Conservation (phyloP, 139 green algal genomes). For the Chlorella sp. region DNA sequence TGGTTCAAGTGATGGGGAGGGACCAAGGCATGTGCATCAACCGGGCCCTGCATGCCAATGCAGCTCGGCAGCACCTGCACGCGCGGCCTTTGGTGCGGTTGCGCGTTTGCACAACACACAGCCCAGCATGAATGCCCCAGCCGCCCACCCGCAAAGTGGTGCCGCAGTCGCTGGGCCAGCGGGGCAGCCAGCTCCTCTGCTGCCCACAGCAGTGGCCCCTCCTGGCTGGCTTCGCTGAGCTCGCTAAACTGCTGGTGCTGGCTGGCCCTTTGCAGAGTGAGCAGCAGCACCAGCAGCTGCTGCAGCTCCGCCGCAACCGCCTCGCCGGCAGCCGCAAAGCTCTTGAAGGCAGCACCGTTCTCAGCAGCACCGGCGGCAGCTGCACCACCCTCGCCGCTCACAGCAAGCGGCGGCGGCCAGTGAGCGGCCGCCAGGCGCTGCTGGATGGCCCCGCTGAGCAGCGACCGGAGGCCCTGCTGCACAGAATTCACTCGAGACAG, state of each 20-base stretch:
- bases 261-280: slow-evolving; percentile 42
- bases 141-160: slow-evolving; percentile 50
- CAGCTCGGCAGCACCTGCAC: too few species aligned
- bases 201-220: slow-evolving; percentile 53
- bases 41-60: too few species aligned
- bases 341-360: neutral
- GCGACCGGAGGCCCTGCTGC: neutral
- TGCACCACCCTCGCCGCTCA: neutral
- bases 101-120: too few species aligned
- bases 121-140: too few species aligned
- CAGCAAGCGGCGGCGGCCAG: slow-evolving; percentile 40
- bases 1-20: neutral
- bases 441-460: slow-evolving; percentile 16
- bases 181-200: slow-evolving; percentile 49
- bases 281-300: slow-evolving; percentile 38
- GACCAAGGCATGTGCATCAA: too few species aligned
- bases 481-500: neutral
- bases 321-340: slow-evolving; percentile 18
- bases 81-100: too few species aligned
- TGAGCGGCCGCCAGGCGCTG: neutral
- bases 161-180: slow-evolving; percentile 32
- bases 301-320: slow-evolving; percentile 17
- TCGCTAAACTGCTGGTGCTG: slow-evolving; percentile 28
- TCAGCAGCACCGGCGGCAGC: neutral
- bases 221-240: slow-evolving; percentile 1